Conservation (phyloP, 2,329 filamentous ascomycete genomes). For the Penicillium crustosum region DNA sequence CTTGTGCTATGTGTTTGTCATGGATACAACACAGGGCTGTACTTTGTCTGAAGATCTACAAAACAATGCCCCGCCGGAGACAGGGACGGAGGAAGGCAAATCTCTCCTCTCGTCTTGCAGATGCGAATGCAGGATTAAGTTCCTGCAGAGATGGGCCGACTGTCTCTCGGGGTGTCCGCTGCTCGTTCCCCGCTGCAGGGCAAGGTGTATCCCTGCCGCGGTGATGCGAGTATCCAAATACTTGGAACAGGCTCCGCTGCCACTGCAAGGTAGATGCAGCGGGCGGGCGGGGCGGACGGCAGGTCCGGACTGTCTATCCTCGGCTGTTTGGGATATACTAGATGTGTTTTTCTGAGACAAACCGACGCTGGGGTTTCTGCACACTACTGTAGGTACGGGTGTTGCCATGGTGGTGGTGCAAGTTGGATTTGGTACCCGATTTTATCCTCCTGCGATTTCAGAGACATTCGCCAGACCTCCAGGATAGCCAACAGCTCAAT, state of each 20-base stretch:
- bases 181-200: slow-evolving; percentile 13
- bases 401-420: slow-evolving; percentile 8
- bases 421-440: neutral
- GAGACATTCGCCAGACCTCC: neutral
- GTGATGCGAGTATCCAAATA: slow-evolving; percentile 7
- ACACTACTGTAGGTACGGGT: slow-evolving; percentile 5
- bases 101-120: neutral
- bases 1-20: neutral
- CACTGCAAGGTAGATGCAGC: slow-evolving; percentile 20
- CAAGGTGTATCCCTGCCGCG: neutral
- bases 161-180: slow-evolving; percentile 7
- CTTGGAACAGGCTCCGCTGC: slow-evolving; percentile 8
- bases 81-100: neutral
- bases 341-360: slow-evolving; percentile 12
- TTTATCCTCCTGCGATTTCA: neutral
- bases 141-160: slow-evolving; percentile 2
- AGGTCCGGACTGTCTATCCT: slow-evolving; percentile 10
- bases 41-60: neutral
- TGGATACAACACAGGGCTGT: neutral
- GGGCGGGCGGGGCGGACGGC: slow-evolving; percentile 6
- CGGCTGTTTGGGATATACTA: slow-evolving; percentile 1
- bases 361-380: slow-evolving; percentile 11
- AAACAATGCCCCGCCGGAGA: neutral
- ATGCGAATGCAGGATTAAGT: neutral
- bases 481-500: neutral